phyloP scores from a whole-genome alignment of 2,329 filamentous ascomycete genomes.

The Alternaria sp. region DNA sequence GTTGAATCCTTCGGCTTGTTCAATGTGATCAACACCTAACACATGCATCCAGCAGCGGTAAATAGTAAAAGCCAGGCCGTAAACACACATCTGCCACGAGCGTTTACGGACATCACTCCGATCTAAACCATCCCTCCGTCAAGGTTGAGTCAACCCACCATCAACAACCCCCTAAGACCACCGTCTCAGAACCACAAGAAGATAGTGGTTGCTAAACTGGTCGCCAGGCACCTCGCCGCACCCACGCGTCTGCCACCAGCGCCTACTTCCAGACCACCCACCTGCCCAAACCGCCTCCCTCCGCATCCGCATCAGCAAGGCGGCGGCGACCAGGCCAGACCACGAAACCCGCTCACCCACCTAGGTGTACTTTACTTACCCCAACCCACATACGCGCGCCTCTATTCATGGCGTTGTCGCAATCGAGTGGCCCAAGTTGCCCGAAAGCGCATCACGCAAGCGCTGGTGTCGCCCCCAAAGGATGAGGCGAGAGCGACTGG shows the following conservation, averaged over 20 bases:
- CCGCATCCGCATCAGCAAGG: not conserved
- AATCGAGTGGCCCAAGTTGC: not conserved
- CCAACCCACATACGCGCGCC: not conserved
- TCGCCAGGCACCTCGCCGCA: conserved; percentile 4
- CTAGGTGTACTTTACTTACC: not conserved
- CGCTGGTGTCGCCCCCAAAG: conserved; percentile 5
- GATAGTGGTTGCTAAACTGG: not conserved
- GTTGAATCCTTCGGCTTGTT: not conserved
- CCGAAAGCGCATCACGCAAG: conserved; percentile 3
- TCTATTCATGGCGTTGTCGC: conserved; percentile 2
- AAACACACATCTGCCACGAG: conserved; percentile 9
- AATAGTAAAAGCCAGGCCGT: not conserved
- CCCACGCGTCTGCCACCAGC: conserved; percentile 15
- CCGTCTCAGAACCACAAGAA: not conserved
- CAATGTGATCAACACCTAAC: not conserved
- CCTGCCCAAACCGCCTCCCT: not conserved
- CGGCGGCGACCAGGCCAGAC: not conserved
- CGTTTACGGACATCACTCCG: conserved; percentile 6
- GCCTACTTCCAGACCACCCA: conserved; percentile 6
- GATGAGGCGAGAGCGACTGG: not conserved
- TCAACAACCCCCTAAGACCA: not conserved
- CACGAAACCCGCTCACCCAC: not conserved
- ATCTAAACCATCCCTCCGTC: not conserved
- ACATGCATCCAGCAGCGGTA: not conserved
- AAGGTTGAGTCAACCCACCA: not conserved